Evolutionary conservation across 176 grass and related monocot species (phyloP).

Genomic region (Ensete ventricosum): DNA sequence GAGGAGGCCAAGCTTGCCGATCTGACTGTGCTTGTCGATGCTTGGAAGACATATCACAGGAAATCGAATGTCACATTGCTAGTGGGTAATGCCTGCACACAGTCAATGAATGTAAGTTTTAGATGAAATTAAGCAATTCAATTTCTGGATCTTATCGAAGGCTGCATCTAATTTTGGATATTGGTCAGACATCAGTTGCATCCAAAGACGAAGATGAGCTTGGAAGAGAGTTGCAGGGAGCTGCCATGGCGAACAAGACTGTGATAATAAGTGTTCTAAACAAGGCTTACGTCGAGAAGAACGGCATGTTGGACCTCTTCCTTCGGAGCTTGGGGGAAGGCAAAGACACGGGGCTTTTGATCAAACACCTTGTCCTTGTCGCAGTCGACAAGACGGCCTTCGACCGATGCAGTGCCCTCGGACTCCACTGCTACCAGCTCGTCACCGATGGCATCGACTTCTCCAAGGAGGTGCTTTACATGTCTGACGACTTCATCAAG

Average conservation of each 20-base stretch:
- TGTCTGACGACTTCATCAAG: slow-evolving; percentile 66
- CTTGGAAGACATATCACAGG: slow-evolving; percentile 3
- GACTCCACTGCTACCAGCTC: slow-evolving; percentile 21
- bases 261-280: not conserved
- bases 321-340: slow-evolving; percentile 41
- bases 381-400: slow-evolving; percentile 31
- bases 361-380: slow-evolving; percentile 53
- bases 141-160: not conserved
- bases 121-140: too few species aligned
- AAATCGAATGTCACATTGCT: slow-evolving; percentile 1
- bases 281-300: slow-evolving; percentile 28
- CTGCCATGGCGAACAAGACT: slow-evolving; percentile 8
- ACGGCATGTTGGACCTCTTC: slow-evolving; percentile 59
- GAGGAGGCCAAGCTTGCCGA: slow-evolving; percentile 59
- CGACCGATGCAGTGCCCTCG: slow-evolving; percentile 31
- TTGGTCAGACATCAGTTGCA: not conserved
- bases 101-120: not conserved
- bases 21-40: slow-evolving; percentile 32
- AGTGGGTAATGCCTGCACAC: slow-evolving; percentile 20
- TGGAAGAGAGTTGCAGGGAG: not conserved
- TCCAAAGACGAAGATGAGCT: not conserved
- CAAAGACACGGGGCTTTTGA: slow-evolving; percentile 39
- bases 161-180: not conserved
- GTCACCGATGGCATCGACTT: slow-evolving; percentile 26
- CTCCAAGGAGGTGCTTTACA: slow-evolving; percentile 62